A percentile compares a stretch with the other conserved stretches of the same genome.
These are phyloP conservation scores for Luffa aegyptiaca DNA, from an alignment of 306 rosid species.

Conservation along the genomic window DNA sequence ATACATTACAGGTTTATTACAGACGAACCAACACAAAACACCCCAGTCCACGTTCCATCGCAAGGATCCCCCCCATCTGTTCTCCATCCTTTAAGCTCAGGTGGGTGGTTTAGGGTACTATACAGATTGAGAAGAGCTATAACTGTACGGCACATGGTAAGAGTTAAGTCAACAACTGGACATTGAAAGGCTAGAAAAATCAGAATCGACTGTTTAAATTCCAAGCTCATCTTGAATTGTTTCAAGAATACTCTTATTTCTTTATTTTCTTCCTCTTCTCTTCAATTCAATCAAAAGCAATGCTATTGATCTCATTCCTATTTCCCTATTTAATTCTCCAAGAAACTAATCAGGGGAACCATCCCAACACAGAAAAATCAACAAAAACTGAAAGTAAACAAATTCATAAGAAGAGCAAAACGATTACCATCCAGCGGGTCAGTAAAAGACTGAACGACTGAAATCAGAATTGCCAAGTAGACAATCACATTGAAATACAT, in stretches of 20 bases:
- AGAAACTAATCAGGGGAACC: neutral
- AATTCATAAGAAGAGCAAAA: neutral
- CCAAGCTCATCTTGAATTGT: neutral
- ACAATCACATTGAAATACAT: slow-evolving; percentile 20
- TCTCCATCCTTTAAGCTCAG: slow-evolving; percentile 57
- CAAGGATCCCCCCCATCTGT: slow-evolving; percentile 65
- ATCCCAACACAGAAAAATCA: neutral
- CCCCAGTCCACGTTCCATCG: slow-evolving; percentile 76
- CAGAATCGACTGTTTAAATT: neutral
- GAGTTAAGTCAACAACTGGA: neutral
- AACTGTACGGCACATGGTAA: slow-evolving; percentile 26
- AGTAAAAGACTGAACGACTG: slow-evolving; percentile 35
- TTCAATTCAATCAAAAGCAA: neutral
- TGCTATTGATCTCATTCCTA: neutral
- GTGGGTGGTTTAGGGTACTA: slow-evolving; percentile 44
- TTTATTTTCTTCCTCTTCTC: neutral
- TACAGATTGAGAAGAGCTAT: slow-evolving; percentile 53
- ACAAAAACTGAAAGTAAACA: neutral
- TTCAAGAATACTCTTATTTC: neutral
- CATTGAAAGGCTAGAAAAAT: neutral
- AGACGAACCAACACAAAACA: slow-evolving; percentile 64
- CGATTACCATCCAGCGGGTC: slow-evolving; percentile 46
- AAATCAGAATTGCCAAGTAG: slow-evolving; percentile 34
- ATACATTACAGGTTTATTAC: slow-evolving; percentile 60
- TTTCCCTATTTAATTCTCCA: neutral